Base-by-base conservation (phyloP, 768 basidiomycete species). In the Auricularia auricula-judae region DNA sequence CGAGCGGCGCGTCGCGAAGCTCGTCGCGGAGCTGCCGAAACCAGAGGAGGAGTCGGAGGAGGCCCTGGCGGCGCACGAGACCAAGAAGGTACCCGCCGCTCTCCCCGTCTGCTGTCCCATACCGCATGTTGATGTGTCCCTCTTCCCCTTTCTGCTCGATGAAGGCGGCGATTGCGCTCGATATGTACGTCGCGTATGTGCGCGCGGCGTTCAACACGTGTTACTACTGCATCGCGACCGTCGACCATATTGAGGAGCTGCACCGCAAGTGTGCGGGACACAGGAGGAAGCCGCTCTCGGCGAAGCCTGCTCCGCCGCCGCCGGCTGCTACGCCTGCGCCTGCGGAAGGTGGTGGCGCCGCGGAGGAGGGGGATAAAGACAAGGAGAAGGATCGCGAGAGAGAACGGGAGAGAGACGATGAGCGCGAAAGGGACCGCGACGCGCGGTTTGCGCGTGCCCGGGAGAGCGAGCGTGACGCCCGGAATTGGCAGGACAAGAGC, bases 141-240 rank as follows among this genome's bases (percentile, higher is more conserved):
- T 63, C 64, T 47, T 60, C 70, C 63, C 36, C 66, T 70, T 43
- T 42, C 33, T 35, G 44, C 54, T 29, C 73, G 23, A 35, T 23
- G 59, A 65, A 93, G 91, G 85, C 85, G 70, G 82, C 84, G 71
- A 79, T 94, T 71, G 83, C 89, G 70, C 83, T 98, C 75, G 97
- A 99, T 79, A 79, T 96, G 75, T 93, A 93, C 76, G 80, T 98
- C 75, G 87, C 89, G 62, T 98, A 97, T 77, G 79, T 99, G 72
- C 91, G 97, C 69, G 82, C 86, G 73, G 95, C 91, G 63, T 94
- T 89, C 77, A 83, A 93, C 83, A 87, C 91, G 72, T 97, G 97
- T 84, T 99, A 96, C 78, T 99, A 99, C 78, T 99, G 97, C 81
- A 87, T 89, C 70, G 86, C 92, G 73, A 84, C 91, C 69, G 89